These are phyloP conservation scores for Linderina pennispora DNA, from an alignment of 192 early-diverging fungal species.

Conservation along the genomic window DNA sequence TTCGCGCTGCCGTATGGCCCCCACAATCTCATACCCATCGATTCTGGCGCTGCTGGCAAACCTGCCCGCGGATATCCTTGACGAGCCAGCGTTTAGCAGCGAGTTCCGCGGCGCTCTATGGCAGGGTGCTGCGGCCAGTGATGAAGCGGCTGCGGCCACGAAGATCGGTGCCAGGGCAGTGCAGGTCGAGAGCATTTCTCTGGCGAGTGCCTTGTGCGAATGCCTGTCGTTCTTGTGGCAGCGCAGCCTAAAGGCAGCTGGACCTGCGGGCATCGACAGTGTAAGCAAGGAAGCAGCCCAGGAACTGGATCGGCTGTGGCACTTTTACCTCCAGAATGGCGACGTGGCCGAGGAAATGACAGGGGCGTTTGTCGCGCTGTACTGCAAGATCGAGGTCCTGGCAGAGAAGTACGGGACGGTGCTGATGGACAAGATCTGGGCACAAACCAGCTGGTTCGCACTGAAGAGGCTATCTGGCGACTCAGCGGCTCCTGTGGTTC, in stretches of 20 bases:
- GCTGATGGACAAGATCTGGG: conserved; percentile 31
- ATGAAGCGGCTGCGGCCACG: background rate
- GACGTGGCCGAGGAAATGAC: conserved; percentile 26
- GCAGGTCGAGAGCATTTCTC: conserved; percentile 22
- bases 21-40: conserved; percentile 64
- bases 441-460: conserved; percentile 45
- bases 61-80: conserved; percentile 44
- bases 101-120: conserved; percentile 29
- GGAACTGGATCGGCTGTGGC: conserved; percentile 40
- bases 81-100: conserved; percentile 23
- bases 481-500: conserved; percentile 15
- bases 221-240: conserved; percentile 43
- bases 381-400: conserved; percentile 22
- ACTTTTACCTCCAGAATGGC: conserved; percentile 35
- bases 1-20: conserved; percentile 58
- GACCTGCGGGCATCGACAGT: background rate
- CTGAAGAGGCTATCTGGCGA: conserved; percentile 16
- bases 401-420: conserved; percentile 13
- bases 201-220: conserved; percentile 35
- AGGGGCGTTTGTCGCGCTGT: conserved; percentile 27
- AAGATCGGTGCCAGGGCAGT: conserved; percentile 3
- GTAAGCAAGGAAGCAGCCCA: conserved; percentile 29
- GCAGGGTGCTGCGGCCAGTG: conserved; percentile 15
- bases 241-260: conserved; percentile 15
- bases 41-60: conserved; percentile 66